phyloP scores from a whole-genome alignment of 768 basidiomycete genomes.

The Paxillus ammoniavirescens region DNA sequence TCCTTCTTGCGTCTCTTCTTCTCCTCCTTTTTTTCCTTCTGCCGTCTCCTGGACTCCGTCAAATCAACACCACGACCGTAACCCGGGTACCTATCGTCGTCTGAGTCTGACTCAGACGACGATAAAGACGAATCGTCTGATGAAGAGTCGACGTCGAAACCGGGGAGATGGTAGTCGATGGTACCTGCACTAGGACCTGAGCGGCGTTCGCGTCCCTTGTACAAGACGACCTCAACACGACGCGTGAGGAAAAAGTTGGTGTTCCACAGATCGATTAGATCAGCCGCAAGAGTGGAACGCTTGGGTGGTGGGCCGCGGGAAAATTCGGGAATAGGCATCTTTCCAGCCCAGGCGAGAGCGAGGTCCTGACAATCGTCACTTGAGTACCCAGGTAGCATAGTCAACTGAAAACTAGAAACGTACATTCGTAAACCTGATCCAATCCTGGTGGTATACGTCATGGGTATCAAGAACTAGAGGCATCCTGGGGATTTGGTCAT shows the following conservation, averaged over 20 bases:
- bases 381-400: not conserved
- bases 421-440: slow-evolving; percentile 78
- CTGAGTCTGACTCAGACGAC: slow-evolving; percentile 43
- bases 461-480: slow-evolving; percentile 70
- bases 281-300: slow-evolving; percentile 59
- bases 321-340: slow-evolving; percentile 60
- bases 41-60: slow-evolving; percentile 50
- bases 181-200: slow-evolving; percentile 60
- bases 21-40: slow-evolving; percentile 56
- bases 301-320: slow-evolving; percentile 50
- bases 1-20: slow-evolving; percentile 62
- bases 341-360: slow-evolving; percentile 73
- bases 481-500: slow-evolving; percentile 67
- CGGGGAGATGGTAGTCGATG: slow-evolving; percentile 54
- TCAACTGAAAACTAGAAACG: slow-evolving; percentile 15
- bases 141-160: slow-evolving; percentile 41
- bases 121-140: slow-evolving; percentile 38
- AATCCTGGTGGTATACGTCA: slow-evolving; percentile 77
- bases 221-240: slow-evolving; percentile 78
- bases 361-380: slow-evolving; percentile 52
- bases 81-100: slow-evolving; percentile 39
- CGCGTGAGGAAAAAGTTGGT: slow-evolving; percentile 69
- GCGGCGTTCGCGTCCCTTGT: slow-evolving; percentile 74
- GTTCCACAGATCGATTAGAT: slow-evolving; percentile 82
- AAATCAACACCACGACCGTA: slow-evolving; percentile 49